These are phyloP conservation scores for Malassezia equina DNA, from an alignment of 1,284 basidiomycete genomes.

Conservation along the genomic window DNA sequence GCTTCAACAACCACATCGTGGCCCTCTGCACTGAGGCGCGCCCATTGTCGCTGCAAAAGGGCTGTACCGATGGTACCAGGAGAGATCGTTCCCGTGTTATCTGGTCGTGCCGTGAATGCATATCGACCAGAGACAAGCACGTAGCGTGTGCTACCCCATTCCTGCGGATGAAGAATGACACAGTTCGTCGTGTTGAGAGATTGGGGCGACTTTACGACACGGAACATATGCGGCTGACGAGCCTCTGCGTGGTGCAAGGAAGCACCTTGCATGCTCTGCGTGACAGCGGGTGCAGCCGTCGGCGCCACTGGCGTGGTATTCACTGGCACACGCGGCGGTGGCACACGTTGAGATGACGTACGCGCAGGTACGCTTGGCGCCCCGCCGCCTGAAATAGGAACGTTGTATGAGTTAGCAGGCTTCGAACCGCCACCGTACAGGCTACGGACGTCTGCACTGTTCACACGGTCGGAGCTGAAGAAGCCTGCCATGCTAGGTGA, in stretches of 20 bases:
- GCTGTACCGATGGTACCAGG: constrained; percentile 36
- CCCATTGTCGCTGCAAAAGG: constrained; percentile 40
- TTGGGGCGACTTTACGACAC: constrained; percentile 30
- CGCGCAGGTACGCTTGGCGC: not conserved
- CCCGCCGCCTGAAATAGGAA: not conserved
- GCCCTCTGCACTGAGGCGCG: constrained; percentile 35
- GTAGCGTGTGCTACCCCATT: constrained; percentile 40
- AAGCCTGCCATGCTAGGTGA: constrained; percentile 16
- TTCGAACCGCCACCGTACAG: constrained; percentile 4
- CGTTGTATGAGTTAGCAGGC: not conserved
- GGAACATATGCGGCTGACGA: constrained; percentile 16
- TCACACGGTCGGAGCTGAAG: constrained; percentile 7
- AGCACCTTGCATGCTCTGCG: not conserved
- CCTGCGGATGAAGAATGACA: constrained; percentile 35
- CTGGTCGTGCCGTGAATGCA: constrained; percentile 36
- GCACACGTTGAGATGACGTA: not conserved
- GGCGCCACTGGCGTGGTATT: not conserved
- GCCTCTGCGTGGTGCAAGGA: constrained; percentile 1
- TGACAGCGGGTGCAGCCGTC: not conserved
- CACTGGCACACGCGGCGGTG: not conserved
- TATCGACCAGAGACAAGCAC: constrained; percentile 37
- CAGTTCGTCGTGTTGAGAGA: constrained; percentile 36
- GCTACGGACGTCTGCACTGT: constrained; percentile 5
- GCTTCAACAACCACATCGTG: constrained; percentile 34
- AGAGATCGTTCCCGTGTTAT: constrained; percentile 29